Evolutionary conservation across 257 asterid species (phyloP), one percentile per base, ranked within the genome.

Genomic region (Vinca minor): DNA sequence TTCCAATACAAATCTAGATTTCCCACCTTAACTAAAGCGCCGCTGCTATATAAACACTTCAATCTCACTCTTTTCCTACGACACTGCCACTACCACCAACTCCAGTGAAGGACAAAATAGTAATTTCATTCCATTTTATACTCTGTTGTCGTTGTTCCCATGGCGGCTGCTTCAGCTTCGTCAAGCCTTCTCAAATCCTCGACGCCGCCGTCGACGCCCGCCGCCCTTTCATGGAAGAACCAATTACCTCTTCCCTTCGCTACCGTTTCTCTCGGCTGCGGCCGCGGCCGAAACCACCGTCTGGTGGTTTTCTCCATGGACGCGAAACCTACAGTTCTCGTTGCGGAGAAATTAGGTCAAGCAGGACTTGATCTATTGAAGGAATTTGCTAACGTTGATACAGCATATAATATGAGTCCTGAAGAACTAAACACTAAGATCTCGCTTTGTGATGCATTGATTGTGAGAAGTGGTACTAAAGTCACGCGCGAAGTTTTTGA

Each of bases 391-490:
- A 88, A 88, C 68, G 96, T 91, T 21, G 98, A 91, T 66, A 88
- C 95, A 74, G 81, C 95, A 20, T 91, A 88, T 21, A 88, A 91
- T 71, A 79, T 91, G 74, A 88, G 82, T 48, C 85, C 86, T 0
- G 98, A 91, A 73, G 94, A 88, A 81, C 94, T 91, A 47, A 83
- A 94, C 82, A 84, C 91, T 55, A 88, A 84, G 94, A 86, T 88
- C 82, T 81, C 96, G 29, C 87, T 83, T 35, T 84, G 91, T 70
- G 98, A 91, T 66, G 98, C 98, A 25, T 50, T 91, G 68, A 83
- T 91, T 72, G 98, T 91, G 14, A 74, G 98, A 77, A 91, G 96
- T 42, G 95, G 91, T 64, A 91, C 98, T 7, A 91, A 88, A 54
- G 98, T 91, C 52, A 80, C 72, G 65, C 93, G 98, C 2, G 87